Base-by-base conservation (phyloP, 768 basidiomycete species). In the Tubosaeta sp. region DNA sequence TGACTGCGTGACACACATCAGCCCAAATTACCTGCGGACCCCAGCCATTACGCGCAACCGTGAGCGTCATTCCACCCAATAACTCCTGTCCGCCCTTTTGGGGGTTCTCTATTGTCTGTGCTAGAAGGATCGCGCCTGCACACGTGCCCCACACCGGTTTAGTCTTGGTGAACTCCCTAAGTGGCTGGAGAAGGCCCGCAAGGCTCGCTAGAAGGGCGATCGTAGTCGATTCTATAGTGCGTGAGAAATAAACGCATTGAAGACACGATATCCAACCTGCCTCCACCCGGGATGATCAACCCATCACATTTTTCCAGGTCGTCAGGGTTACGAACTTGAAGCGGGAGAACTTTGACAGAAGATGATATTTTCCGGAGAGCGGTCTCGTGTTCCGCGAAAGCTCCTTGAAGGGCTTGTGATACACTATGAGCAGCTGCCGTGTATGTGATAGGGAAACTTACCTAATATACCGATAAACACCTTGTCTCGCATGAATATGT, bases 71-170 rank as follows among this genome's bases (percentile, higher is more conserved):
- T 8, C 86, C 92, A 27, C 84, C 84, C 11, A 95, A 71, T 13
- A 94, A 76, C 59, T 94, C 89, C 66, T 95, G 93, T 1, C 92
- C 92, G 27, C 88, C 90, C 60, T 83, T 85, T 73, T 92, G 93
- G 3, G 84, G 80, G 39, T 87, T 86, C 39, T 85, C 81, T 3
- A 91, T 80, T 12, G 76, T 71, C 55, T 85, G 76, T 2, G 93
- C 80, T 41, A 97, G 79, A 18, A 97, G 73, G 47, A 97, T 96
- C 35, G 94, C 94, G 11, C 95, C 94, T 0, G 94, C 94, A 68
- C 94, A 98, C 0, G 93, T 96, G 3, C 94, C 94, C 93, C 93
- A 98, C 3, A 94, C 81, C 0, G 91, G 84, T 63, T 87, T 91
- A 1, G 61, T 66, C 56, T 73, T 73, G n/a, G 84, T 74, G 56